phyloP scores from a whole-genome alignment of 1,139 yeast genomes.

The Ogataea hybrid region DNA sequence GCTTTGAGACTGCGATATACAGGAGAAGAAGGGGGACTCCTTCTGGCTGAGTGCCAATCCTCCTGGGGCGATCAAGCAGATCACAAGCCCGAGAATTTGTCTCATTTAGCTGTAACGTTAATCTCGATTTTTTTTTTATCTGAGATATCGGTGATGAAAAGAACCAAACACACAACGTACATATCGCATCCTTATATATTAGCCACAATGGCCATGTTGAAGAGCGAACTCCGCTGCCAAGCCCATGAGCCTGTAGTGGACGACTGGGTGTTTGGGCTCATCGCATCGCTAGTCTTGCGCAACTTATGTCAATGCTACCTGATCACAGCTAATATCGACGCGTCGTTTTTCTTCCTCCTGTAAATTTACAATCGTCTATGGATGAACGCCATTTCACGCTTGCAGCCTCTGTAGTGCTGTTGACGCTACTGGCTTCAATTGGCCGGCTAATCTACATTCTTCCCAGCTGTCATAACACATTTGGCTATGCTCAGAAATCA shows the following conservation, averaged over 20 bases:
- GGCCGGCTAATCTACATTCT: conserved; percentile 9
- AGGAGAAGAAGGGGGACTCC: conserved; percentile 21
- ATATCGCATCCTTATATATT: neutral
- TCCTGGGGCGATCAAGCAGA: conserved; percentile 1
- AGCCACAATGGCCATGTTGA: neutral
- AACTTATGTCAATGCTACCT: too few relatives aligned
- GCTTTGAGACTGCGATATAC: conserved; percentile 13
- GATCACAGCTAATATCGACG: too few relatives aligned
- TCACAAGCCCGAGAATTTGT: neutral
- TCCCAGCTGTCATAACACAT: conserved; percentile 6
- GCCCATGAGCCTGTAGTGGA: too few relatives aligned
- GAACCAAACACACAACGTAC: neutral
- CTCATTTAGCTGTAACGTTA: conserved; percentile 1
- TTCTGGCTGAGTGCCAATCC: conserved; percentile 15
- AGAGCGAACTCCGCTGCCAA: too few relatives aligned
- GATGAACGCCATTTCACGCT: conserved; percentile 9
- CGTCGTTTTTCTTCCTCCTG: too few relatives aligned
- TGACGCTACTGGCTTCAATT: conserved; percentile 1
- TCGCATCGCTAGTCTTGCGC: too few relatives aligned
- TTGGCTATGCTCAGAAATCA: neutral
- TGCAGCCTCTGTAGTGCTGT: conserved; percentile 3
- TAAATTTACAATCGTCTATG: conserved; percentile 3
- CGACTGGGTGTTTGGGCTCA: too few relatives aligned
- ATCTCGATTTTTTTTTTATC: conserved; percentile 3
- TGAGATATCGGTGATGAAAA: conserved; percentile 9